Evolutionary conservation across 306 rosid species (phyloP), one percentile per base, ranked within the genome.

Genomic region (Benincasa hispida): DNA sequence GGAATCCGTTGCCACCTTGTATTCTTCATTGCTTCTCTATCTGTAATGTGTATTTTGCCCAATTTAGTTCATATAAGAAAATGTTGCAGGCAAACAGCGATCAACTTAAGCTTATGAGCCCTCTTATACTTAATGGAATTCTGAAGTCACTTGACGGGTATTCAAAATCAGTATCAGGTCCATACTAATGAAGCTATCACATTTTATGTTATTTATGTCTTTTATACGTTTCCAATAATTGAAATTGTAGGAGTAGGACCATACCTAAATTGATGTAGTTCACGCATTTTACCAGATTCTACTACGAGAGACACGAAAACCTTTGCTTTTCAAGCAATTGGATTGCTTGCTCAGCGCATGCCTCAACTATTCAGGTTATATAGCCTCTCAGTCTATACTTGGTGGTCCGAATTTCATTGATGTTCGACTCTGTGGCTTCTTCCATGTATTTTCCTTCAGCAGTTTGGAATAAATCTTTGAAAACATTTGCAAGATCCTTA

Each of bases 281-380:
- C 55, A 24, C 10, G 7, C 77, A 47, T 87, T 74, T 67, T 39
- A 67, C 77, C 94, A 93, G 98, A 91, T 84, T 79, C 88, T 78
- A 80, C 88, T 81, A 87, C 85, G 30, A 88, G 88, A 84, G 97
- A 90, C 61, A 90, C 96, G 81, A 91, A 90, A 84, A 81, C 87
- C 45, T 93, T 86, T 82, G 91, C 96, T n/a, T 93, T 87, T 86
- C 98, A 93, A 84, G 90, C 97, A 69, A 90, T 93, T 85, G 96
- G 94, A 70, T 82, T 93, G 86, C 90, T 93, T 84, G 90, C 97
- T 56, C 91, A 85, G 82, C 96, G 97, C 79, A 47, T 91, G 93
- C 98, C 97, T 79, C 89, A 87, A 69, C 94, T 93, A 77, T 93
- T 93, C 88, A 93, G 97, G 98, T 93, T 42, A 75, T 56, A 19